A percentile compares a stretch with the other conserved stretches of the same genome.
These are phyloP conservation scores for Globisporangium cederbergense DNA, from an alignment of 352 stramenopile species.

Conservation along the genomic window DNA sequence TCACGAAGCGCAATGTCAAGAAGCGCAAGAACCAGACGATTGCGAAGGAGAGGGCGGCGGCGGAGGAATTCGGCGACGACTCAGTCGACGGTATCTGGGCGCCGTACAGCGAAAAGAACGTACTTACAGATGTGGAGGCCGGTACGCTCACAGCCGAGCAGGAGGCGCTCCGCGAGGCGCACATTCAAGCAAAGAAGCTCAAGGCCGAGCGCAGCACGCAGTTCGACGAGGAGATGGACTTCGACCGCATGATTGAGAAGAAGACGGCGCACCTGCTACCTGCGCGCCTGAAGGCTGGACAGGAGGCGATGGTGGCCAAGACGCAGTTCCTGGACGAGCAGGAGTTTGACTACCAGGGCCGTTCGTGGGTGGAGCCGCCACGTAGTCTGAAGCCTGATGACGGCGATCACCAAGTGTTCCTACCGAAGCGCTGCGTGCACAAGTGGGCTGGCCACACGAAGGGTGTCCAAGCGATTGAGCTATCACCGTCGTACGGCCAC, in stretches of 20 bases:
- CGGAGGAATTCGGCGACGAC: constrained; percentile 45
- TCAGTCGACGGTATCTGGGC: constrained; percentile 56
- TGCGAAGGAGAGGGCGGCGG: constrained; percentile 30
- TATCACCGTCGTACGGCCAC: constrained; percentile 97
- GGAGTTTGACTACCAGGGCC: constrained; percentile 96
- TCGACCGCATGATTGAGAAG: constrained; percentile 86
- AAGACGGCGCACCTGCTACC: constrained; percentile 77
- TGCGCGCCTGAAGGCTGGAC: constrained; percentile 56
- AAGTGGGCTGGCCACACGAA: constrained; percentile 96
- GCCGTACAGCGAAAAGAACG: constrained; percentile 48
- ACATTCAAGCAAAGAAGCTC: constrained; percentile 57
- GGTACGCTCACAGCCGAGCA: constrained; percentile 55
- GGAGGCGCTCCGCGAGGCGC: constrained; percentile 40
- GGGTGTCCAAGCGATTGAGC: constrained; percentile 96
- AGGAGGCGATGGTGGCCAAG: constrained; percentile 56
- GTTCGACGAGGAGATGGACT: constrained; percentile 80
- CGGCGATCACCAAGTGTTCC: constrained; percentile 91
- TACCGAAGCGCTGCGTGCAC: constrained; percentile 98
- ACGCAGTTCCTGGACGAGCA: constrained; percentile 89
- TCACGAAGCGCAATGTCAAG: constrained; percentile 34
- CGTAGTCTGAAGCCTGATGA: constrained; percentile 72
- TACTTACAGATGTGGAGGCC: constrained; percentile 44
- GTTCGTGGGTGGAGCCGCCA: constrained; percentile 92
- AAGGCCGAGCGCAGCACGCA: constrained; percentile 42
- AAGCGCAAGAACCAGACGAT: constrained; percentile 39